Percentiles rank a stretch among this genome's conserved stretches.
These are phyloP conservation scores for Thalassiosira delicatula DNA, from an alignment of 352 stramenopile genomes.

Conservation along the genomic window DNA sequence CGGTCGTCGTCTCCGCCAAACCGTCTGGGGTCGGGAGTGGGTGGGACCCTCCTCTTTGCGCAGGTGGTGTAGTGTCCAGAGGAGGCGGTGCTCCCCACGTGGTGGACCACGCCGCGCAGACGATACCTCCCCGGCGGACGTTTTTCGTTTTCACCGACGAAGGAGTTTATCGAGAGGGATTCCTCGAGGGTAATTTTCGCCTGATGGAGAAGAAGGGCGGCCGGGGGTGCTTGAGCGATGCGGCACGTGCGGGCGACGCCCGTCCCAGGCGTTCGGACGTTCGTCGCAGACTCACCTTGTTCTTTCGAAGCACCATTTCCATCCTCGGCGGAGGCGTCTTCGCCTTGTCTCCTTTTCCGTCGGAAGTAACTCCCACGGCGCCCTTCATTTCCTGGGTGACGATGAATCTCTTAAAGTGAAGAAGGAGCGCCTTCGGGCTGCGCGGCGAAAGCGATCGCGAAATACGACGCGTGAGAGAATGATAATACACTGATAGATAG, in stretches of 20 bases:
- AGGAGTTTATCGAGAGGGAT: slow-evolving; percentile 50
- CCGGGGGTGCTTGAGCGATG: background rate
- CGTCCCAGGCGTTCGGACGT: background rate
- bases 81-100: slow-evolving; percentile 71
- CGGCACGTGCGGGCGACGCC: background rate
- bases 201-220: background rate
- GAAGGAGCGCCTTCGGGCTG: slow-evolving; percentile 71
- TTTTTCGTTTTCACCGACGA: slow-evolving; percentile 20
- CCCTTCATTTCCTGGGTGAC: slow-evolving; percentile 61
- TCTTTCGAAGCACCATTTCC: slow-evolving; percentile 76
- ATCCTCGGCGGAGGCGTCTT: slow-evolving; percentile 12
- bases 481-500: too few species aligned
- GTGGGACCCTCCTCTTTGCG: slow-evolving; percentile 46
- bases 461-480: slow-evolving; percentile 4
- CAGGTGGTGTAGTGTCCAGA: slow-evolving; percentile 81
- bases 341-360: slow-evolving; percentile 22
- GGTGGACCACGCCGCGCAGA: slow-evolving; percentile 74
- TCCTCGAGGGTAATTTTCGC: slow-evolving; percentile 57
- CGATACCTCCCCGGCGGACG: slow-evolving; percentile 44
- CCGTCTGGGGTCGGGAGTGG: background rate
- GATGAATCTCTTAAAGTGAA: slow-evolving; percentile 84
- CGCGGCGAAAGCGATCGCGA: background rate
- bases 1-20: background rate
- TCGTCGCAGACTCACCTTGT: slow-evolving; percentile 52
- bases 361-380: slow-evolving; percentile 15